A percentile compares a stretch with the other conserved stretches of the same genome.
These are phyloP conservation scores for Lichtheimia corymbifera DNA, from an alignment of 371 early-diverging fungal genomes.

Conservation along the genomic window DNA sequence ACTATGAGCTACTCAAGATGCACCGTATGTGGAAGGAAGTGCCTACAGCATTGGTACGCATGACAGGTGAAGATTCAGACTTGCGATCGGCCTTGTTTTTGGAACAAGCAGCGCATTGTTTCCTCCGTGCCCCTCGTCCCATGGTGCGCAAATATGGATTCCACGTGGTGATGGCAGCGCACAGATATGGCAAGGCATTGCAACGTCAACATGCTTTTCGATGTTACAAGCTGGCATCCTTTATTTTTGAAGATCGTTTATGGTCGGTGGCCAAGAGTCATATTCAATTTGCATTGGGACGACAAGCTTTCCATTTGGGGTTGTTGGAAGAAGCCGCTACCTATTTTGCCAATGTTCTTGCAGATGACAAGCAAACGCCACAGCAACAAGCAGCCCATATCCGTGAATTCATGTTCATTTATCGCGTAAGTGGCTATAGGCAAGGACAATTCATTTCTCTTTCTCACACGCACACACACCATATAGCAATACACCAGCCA, in stretches of 20 bases:
- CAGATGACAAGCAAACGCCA: constrained; percentile 64
- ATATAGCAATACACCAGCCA: constrained; percentile 47
- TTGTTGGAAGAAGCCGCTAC: constrained; percentile 56
- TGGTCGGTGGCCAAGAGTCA: constrained; percentile 89
- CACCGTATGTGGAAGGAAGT: constrained; percentile 71
- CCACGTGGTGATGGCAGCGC: constrained; percentile 85
- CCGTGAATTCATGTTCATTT: constrained; percentile 78
- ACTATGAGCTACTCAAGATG: constrained; percentile 78
- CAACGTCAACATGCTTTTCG: constrained; percentile 76
- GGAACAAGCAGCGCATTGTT: constrained; percentile 89
- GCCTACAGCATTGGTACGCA: constrained; percentile 65
- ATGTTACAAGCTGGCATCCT: constrained; percentile 67
- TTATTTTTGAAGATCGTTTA: constrained; percentile 59
- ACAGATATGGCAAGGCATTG: constrained; percentile 69
- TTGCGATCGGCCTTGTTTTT: constrained; percentile 77
- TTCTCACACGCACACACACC: background rate
- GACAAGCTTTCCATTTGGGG: constrained; percentile 70
- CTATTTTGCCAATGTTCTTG: constrained; percentile 69
- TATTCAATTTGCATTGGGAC: constrained; percentile 83
- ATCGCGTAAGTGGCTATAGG: constrained; percentile 46
- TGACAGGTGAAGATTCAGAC: constrained; percentile 78
- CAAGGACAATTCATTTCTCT: background rate
- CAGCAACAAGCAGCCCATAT: constrained; percentile 72
- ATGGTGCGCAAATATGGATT: constrained; percentile 86
- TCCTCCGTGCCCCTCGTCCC: constrained; percentile 56